Percentiles rank a stretch among this genome's conserved stretches.
These are phyloP conservation scores for Angomonas ambiguus DNA, from an alignment of 208 protist genomes.

Conservation along the genomic window DNA sequence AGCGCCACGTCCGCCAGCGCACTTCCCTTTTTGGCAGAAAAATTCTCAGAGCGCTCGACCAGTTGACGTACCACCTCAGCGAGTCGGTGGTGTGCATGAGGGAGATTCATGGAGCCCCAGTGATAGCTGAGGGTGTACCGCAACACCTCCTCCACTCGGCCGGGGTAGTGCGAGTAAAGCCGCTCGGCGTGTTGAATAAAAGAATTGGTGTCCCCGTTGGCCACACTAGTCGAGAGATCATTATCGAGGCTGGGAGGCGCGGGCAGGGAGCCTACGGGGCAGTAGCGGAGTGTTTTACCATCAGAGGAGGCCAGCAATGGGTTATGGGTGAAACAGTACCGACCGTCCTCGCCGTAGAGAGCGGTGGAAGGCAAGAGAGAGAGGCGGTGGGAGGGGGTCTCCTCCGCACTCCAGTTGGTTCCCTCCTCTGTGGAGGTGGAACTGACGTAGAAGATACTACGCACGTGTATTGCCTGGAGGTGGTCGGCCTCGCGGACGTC, in stretches of 20 bases:
- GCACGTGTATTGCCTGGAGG: slow-evolving; percentile 63
- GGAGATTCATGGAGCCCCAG: slow-evolving; percentile 53
- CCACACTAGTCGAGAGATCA: slow-evolving; percentile 57
- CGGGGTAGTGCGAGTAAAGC: slow-evolving; percentile 38
- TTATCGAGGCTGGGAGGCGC: slow-evolving; percentile 42
- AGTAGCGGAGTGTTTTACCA: slow-evolving; percentile 13
- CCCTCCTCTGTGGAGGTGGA: slow-evolving; percentile 10
- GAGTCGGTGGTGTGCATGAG: slow-evolving; percentile 72
- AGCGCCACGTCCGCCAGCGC: slow-evolving; percentile 59
- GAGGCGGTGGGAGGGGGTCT: background rate
- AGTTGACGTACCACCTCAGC: slow-evolving; percentile 54
- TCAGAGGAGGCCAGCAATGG: slow-evolving; percentile 14
- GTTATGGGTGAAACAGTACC: background rate
- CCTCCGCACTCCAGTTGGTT: slow-evolving; percentile 9
- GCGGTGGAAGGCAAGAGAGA: background rate
- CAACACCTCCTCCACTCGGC: slow-evolving; percentile 56
- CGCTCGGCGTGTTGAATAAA: slow-evolving; percentile 54
- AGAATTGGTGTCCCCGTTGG: slow-evolving; percentile 48
- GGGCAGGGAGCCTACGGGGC: slow-evolving; percentile 1
- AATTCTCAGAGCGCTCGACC: slow-evolving; percentile 41
- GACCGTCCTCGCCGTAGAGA: slow-evolving; percentile 1
- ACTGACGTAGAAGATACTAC: slow-evolving; percentile 63
- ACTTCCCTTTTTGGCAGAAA: slow-evolving; percentile 36
- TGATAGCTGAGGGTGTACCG: slow-evolving; percentile 58
- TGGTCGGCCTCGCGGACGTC: slow-evolving; percentile 57